Conservation (phyloP, 345 rosid species). For the Raphanus raphanistrum region DNA sequence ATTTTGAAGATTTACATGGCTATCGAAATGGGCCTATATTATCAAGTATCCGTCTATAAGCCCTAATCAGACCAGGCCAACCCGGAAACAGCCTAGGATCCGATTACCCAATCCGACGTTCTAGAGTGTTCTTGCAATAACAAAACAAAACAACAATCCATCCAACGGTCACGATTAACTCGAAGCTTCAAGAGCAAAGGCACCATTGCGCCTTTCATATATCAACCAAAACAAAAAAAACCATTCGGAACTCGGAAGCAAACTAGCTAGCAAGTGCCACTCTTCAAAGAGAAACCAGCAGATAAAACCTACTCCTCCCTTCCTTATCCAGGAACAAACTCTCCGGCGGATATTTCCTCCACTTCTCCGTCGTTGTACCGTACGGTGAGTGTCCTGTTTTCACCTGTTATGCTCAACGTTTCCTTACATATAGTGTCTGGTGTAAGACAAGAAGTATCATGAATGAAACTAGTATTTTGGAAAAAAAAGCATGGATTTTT, state of each 20-base stretch:
- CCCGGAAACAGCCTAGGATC: slow-evolving; percentile 14
- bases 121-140: slow-evolving; percentile 17
- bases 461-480: neutral
- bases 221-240: neutral
- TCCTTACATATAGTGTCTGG: neutral
- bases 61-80: neutral
- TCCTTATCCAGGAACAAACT: neutral
- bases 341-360: neutral
- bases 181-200: slow-evolving; percentile 28
- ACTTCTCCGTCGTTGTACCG: neutral
- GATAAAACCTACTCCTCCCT: neutral
- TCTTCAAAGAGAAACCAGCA: neutral
- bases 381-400: neutral
- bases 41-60: neutral
- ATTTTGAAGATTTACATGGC: neutral
- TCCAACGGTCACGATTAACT: slow-evolving; percentile 25
- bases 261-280: neutral
- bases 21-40: slow-evolving; percentile 2
- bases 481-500: neutral
- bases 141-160: neutral
- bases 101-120: slow-evolving; percentile 18
- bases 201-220: neutral
- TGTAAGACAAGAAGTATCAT: neutral
- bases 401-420: too few relatives aligned
- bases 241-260: neutral